These are phyloP conservation scores for Platanthera guangdongensis DNA, from an alignment of 106 monocot species.

Conservation along the genomic window DNA sequence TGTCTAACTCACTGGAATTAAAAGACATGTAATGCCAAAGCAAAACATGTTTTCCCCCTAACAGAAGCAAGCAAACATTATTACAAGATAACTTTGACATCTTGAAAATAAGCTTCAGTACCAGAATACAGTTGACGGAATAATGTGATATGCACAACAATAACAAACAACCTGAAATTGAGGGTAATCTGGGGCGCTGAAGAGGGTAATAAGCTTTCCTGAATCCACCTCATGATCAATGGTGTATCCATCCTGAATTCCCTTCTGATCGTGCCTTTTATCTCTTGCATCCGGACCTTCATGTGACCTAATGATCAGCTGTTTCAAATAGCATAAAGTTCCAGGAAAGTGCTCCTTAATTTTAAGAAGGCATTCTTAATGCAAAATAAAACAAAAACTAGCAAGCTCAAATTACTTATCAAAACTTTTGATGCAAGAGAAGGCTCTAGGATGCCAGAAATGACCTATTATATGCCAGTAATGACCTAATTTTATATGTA, in stretches of 20 bases:
- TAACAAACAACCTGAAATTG: slow-evolving; percentile 77
- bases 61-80: not conserved
- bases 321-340: slow-evolving; percentile 4
- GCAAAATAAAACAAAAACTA: not conserved
- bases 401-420: not conserved
- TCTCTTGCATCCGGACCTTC: slow-evolving; percentile 99
- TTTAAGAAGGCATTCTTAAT: not conserved
- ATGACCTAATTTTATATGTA: too few relatives aligned
- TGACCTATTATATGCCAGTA: too few relatives aligned
- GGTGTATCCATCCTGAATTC: slow-evolving; percentile 80
- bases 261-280: slow-evolving; percentile 62
- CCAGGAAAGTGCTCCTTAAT: not conserved
- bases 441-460: too few relatives aligned
- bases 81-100: not conserved
- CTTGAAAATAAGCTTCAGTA: not conserved
- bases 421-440: not conserved
- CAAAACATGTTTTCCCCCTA: not conserved
- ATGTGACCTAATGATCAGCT: slow-evolving; percentile 98
- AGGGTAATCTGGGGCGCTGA: slow-evolving; percentile 97
- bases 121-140: not conserved
- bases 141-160: not conserved
- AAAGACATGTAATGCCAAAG: not conserved
- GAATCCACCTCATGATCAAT: slow-evolving; percentile 85
- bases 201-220: slow-evolving; percentile 80
- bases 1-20: not conserved